Percentiles rank a stretch among this genome's conserved stretches.
These are phyloP conservation scores for Cladophialophora psammophila DNA, from an alignment of 2,329 filamentous ascomycete species.

Conservation along the genomic window DNA sequence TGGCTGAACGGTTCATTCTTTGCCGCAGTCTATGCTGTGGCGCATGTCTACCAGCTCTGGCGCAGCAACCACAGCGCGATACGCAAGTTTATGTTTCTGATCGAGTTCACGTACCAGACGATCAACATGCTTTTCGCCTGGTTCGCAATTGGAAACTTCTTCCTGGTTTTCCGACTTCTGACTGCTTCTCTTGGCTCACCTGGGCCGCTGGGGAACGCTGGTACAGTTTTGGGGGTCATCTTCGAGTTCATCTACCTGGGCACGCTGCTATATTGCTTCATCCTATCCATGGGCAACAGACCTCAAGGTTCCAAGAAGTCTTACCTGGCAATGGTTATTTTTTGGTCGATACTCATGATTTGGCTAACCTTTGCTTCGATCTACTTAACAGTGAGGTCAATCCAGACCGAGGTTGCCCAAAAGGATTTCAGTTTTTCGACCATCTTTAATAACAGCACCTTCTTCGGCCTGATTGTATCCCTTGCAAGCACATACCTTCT, in stretches of 20 bases:
- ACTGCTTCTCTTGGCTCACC: slow-evolving; percentile 79
- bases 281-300: slow-evolving; percentile 90
- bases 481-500: slow-evolving; percentile 91
- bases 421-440: slow-evolving; percentile 71
- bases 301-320: slow-evolving; percentile 92
- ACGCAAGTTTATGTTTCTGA: slow-evolving; percentile 85
- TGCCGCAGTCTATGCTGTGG: slow-evolving; percentile 91
- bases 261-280: slow-evolving; percentile 91
- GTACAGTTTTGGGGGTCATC: slow-evolving; percentile 81
- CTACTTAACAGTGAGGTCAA: slow-evolving; percentile 89
- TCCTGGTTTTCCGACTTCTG: slow-evolving; percentile 96
- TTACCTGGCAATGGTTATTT: slow-evolving; percentile 97
- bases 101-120: slow-evolving; percentile 94
- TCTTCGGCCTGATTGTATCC: slow-evolving; percentile 92
- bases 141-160: slow-evolving; percentile 99
- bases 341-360: slow-evolving; percentile 95
- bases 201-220: slow-evolving; percentile 75
- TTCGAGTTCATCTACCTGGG: slow-evolving; percentile 97
- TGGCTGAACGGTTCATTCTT: slow-evolving; percentile 99
- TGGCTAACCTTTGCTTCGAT: slow-evolving; percentile 95
- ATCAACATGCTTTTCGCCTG: slow-evolving; percentile 97
- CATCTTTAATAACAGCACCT: slow-evolving; percentile 85
- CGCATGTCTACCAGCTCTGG: slow-evolving; percentile 96
- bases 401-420: slow-evolving; percentile 72
- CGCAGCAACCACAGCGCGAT: slow-evolving; percentile 87